Conservation (phyloP, 1,284 basidiomycete species). For the Schizophyllum commune region DNA sequence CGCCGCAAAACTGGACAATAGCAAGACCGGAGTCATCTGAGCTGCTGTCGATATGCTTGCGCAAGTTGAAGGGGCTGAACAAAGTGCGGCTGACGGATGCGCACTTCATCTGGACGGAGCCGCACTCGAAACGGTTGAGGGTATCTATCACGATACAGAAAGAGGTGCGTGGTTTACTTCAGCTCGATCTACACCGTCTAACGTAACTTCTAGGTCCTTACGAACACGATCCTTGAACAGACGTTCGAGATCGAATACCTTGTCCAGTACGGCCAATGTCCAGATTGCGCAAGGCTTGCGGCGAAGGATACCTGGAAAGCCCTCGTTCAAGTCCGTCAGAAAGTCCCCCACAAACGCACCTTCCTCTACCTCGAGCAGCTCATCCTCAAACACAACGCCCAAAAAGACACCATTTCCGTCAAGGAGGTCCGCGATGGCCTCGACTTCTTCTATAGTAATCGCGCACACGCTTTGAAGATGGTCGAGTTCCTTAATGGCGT, state of each 20-base stretch:
- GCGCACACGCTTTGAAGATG: conserved; percentile 95
- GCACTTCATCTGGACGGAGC: conserved; percentile 99
- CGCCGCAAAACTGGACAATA: conserved; percentile 82
- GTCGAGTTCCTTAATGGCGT: conserved; percentile 89
- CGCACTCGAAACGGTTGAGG: conserved; percentile 89
- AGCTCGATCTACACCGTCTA: neutral
- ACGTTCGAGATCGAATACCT: conserved; percentile 96
- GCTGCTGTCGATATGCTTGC: conserved; percentile 84
- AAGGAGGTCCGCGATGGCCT: conserved; percentile 93
- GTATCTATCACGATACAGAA: conserved; percentile 98
- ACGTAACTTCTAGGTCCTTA: conserved; percentile 62
- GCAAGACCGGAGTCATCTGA: conserved; percentile 91
- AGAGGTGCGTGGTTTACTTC: conserved; percentile 53
- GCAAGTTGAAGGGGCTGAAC: conserved; percentile 90
- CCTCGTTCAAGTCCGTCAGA: conserved; percentile 94
- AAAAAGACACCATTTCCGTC: conserved; percentile 92
- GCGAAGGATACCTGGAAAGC: conserved; percentile 99
- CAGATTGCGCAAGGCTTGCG: conserved; percentile 87
- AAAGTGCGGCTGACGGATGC: conserved; percentile 96
- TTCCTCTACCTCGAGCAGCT: conserved; percentile 98
- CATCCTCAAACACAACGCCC: conserved; percentile 93
- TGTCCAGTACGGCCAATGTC: conserved; percentile 94
- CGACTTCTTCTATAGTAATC: conserved; percentile 92
- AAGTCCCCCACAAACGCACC: conserved; percentile 95
- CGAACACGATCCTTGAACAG: conserved; percentile 94